Percentiles rank a stretch among this genome's conserved stretches.
Conservation (phyloP, 1,284 basidiomycete species). For the Sanguinoderma infundibulare region DNA sequence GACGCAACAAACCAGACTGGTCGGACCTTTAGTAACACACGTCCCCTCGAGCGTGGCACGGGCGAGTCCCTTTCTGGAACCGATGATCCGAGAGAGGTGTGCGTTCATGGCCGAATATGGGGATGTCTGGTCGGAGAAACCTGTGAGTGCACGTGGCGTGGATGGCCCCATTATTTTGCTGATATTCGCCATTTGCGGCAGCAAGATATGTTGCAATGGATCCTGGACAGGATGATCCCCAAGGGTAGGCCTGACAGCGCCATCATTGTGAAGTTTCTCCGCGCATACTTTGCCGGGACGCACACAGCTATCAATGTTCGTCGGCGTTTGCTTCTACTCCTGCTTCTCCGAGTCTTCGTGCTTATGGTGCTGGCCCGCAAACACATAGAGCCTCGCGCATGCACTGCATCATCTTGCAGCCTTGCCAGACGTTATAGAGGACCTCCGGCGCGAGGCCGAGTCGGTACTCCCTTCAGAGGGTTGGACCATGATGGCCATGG, state of each 20-base stretch:
- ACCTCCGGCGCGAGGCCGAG: slow-evolving; percentile 50
- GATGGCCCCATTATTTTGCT: background rate
- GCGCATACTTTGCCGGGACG: no score
- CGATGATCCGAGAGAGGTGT: background rate
- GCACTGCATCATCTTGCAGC: slow-evolving; percentile 46
- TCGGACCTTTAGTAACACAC: background rate
- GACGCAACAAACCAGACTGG: background rate
- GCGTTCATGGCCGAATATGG: background rate
- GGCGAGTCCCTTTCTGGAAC: background rate
- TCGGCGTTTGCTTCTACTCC: no score
- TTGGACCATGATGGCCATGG: slow-evolving; percentile 48
- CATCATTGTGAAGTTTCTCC: no score
- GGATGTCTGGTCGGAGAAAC: background rate
- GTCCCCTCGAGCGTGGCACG: background rate
- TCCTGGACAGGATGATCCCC: background rate
- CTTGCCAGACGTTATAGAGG: slow-evolving; percentile 41
- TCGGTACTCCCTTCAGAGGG: slow-evolving; percentile 36
- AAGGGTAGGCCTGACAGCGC: background rate
- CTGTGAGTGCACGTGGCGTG: background rate
- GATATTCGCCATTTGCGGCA: no score
- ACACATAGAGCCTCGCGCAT: slow-evolving; percentile 36
- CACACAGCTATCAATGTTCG: no score
- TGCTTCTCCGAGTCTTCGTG: no score
- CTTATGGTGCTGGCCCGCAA: background rate
- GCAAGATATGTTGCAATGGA: background rate